phyloP scores from a whole-genome alignment of 179 eudicot species.

The Carnegiea gigantea region DNA sequence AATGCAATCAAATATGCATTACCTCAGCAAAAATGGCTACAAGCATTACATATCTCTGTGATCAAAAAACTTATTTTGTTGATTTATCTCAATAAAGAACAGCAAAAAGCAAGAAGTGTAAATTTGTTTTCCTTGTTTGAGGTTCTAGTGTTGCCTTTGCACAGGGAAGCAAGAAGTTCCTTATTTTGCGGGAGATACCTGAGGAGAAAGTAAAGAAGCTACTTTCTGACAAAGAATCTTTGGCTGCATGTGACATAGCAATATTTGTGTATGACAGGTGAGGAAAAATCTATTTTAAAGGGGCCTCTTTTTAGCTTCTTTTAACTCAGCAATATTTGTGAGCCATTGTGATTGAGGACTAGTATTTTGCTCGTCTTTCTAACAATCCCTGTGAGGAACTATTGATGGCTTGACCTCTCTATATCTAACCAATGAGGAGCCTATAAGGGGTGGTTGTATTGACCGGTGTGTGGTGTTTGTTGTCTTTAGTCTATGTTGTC shows the following conservation, averaged over 20 bases:
- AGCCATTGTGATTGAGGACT: background rate
- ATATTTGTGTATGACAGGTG: conserved; percentile 93
- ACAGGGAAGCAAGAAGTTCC: conserved; percentile 78
- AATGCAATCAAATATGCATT: too few species aligned
- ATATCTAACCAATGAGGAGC: background rate
- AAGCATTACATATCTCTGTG: background rate
- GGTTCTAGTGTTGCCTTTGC: background rate
- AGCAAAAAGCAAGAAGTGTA: background rate
- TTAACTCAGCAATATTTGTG: background rate
- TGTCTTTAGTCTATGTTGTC: background rate
- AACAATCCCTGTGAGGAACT: background rate
- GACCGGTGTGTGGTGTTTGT: background rate
- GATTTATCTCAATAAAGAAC: background rate
- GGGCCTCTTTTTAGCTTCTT: background rate
- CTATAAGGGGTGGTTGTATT: background rate
- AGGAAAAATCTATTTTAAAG: background rate
- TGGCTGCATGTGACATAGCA: conserved; percentile 87
- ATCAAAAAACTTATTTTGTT: background rate
- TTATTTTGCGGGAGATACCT: conserved; percentile 80
- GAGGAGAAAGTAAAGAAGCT: conserved; percentile 62
- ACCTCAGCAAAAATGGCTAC: background rate
- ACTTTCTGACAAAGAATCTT: conserved; percentile 57
- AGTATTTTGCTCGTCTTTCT: background rate
- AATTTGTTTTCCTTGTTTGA: background rate
- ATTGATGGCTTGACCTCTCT: background rate